phyloP scores from a whole-genome alignment of 2,329 filamentous ascomycete species.

The Neoarthrinium moseri region DNA sequence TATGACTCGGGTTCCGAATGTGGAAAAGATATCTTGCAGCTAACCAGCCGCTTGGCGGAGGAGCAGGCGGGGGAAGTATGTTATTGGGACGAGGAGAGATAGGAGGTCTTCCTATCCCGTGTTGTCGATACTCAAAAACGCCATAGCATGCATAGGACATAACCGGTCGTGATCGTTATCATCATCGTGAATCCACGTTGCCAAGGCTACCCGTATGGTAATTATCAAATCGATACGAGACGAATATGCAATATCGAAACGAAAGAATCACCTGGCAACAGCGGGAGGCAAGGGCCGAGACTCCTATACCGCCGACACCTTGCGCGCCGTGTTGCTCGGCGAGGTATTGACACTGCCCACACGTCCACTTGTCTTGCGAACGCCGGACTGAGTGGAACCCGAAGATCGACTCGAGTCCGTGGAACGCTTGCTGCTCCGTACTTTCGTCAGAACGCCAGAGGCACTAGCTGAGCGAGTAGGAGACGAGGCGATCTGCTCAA shows the following conservation, averaged over 20 bases:
- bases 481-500: constrained; percentile 48
- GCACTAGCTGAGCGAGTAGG: constrained; percentile 49
- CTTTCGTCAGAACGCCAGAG: constrained; percentile 60
- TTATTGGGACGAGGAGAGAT: no score
- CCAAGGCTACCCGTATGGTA: constrained; percentile 19
- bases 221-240: constrained; percentile 9
- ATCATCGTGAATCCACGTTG: constrained; percentile 38
- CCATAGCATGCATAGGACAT: constrained; percentile 43
- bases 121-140: constrained; percentile 31
- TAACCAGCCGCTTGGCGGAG: no score
- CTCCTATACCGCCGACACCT: constrained; percentile 49
- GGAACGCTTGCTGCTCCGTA: constrained; percentile 59
- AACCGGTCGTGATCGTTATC: constrained; percentile 41
- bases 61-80: no score
- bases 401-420: constrained; percentile 44
- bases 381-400: constrained; percentile 47
- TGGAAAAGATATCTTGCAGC: no score
- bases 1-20: neutral
- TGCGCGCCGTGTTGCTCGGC: constrained; percentile 45
- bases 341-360: constrained; percentile 56
- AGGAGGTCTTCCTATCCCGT: no score
- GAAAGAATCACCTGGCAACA: constrained; percentile 16
- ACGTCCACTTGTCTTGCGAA: constrained; percentile 66
- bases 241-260: constrained; percentile 18
- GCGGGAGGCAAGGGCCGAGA: constrained; percentile 13